Conservation (phyloP, 768 basidiomycete species). For the Antrodiella citrinella region DNA sequence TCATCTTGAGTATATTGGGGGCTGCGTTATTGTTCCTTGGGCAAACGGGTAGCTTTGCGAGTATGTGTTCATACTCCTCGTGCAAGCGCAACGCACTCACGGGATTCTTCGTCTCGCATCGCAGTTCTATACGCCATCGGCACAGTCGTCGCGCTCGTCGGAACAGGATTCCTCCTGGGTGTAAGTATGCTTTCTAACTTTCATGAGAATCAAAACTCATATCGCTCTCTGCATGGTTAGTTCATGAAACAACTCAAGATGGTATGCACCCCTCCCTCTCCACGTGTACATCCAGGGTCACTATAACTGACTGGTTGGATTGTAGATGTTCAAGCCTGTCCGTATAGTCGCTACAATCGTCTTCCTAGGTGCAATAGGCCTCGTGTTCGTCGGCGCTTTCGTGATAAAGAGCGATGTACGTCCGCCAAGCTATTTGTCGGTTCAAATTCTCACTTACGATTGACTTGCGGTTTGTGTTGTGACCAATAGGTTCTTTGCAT, state of each 20-base stretch:
- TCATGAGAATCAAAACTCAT: too few species aligned
- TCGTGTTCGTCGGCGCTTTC: conserved; percentile 85
- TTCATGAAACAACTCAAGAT: conserved; percentile 77
- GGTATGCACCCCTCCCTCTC: conserved; percentile 30
- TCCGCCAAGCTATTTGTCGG: conserved; percentile 4
- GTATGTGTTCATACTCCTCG: conserved; percentile 36
- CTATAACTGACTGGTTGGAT: background rate
- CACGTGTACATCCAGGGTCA: too few species aligned
- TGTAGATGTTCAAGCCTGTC: conserved; percentile 91
- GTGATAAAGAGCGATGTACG: conserved; percentile 60
- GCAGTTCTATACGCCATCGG: conserved; percentile 79
- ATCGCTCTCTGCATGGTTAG: conserved; percentile 34
- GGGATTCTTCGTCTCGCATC: background rate
- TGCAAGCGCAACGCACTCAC: too few species aligned
- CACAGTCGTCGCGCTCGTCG: conserved; percentile 72
- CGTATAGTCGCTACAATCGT: conserved; percentile 76
- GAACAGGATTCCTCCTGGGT: conserved; percentile 88
- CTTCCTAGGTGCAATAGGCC: conserved; percentile 68
- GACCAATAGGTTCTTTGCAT: conserved; percentile 57
- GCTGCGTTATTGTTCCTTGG: conserved; percentile 71
- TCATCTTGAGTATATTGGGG: conserved; percentile 74
- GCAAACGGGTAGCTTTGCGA: conserved; percentile 58
- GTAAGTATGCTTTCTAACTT: conserved; percentile 39
- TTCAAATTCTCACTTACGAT: background rate
- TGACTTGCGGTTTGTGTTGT: background rate